These are phyloP conservation scores for Xylaria sp. DNA, from an alignment of 2,329 filamentous ascomycete species.

Conservation along the genomic window DNA sequence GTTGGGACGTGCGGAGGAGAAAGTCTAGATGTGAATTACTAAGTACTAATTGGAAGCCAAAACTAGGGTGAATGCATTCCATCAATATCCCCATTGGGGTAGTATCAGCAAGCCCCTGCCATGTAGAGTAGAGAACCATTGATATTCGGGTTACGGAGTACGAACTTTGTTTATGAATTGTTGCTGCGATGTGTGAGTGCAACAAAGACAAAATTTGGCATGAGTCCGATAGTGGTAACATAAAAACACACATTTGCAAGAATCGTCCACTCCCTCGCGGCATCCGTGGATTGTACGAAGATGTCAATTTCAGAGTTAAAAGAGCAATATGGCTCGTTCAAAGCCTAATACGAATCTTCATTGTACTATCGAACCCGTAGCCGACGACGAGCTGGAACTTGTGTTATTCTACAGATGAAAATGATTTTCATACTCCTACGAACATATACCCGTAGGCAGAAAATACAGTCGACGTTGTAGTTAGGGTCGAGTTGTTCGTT, in stretches of 20 bases:
- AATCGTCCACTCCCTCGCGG: neutral
- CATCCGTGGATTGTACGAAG: neutral
- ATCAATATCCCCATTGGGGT: neutral
- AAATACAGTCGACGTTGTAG: too few species aligned
- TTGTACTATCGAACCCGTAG: neutral
- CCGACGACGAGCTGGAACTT: too few species aligned
- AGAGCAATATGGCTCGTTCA: neutral
- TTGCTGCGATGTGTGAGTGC: neutral
- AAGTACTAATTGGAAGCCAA: neutral
- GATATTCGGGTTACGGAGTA: neutral
- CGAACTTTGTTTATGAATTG: neutral
- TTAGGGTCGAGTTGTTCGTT: neutral
- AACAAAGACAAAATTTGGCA: neutral
- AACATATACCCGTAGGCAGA: too few species aligned
- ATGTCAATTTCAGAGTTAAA: neutral
- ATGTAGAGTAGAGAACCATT: neutral
- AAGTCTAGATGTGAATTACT: constrained; percentile 15
- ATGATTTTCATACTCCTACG: neutral
- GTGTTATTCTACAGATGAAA: neutral
- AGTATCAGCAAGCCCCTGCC: neutral
- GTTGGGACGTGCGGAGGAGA: constrained; percentile 27
- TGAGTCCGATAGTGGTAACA: neutral
- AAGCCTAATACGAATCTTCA: neutral
- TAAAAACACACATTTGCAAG: neutral
- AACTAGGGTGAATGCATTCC: neutral